A percentile compares a stretch with the other conserved stretches of the same genome.
These are phyloP conservation scores for Straminergon stramineum DNA, from an alignment of 225 moss, liverwort and hornwort genomes.

Conservation along the genomic window DNA sequence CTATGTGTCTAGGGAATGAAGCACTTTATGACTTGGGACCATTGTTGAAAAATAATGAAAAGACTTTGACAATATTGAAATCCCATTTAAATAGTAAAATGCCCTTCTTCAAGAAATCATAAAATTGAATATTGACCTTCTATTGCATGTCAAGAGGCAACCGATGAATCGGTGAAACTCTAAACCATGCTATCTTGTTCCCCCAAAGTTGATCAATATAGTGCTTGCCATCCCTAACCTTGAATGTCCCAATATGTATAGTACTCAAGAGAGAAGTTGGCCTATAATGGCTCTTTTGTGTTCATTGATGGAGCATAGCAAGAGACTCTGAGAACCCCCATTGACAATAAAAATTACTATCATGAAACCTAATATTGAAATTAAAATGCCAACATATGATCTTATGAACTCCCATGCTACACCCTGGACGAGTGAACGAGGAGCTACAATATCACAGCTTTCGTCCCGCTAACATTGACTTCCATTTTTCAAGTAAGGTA, in stretches of 20 bases:
- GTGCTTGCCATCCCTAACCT: accelerated
- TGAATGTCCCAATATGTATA: too few species aligned
- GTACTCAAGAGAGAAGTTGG: too few species aligned
- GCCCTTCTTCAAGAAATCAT: background rate
- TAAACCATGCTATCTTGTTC: background rate
- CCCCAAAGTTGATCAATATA: too few species aligned
- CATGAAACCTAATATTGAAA: background rate
- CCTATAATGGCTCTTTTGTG: too few species aligned
- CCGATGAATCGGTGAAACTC: background rate
- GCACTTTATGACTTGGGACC: too few species aligned
- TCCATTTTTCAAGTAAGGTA: background rate
- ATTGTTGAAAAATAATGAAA: too few species aligned
- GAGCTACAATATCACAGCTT: accelerated
- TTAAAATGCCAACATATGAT: background rate
- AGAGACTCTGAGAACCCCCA: background rate
- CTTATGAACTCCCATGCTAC: accelerated
- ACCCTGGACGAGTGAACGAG: background rate
- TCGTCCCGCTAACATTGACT: background rate
- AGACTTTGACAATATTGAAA: background rate
- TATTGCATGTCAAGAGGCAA: background rate
- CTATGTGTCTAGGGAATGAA: too few species aligned
- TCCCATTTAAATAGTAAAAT: background rate
- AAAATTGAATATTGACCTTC: background rate
- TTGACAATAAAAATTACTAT: background rate
- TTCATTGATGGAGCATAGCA: too few species aligned